These are phyloP conservation scores for Rubia peregrina DNA, from an alignment of 305 asterid genomes.

Conservation along the genomic window DNA sequence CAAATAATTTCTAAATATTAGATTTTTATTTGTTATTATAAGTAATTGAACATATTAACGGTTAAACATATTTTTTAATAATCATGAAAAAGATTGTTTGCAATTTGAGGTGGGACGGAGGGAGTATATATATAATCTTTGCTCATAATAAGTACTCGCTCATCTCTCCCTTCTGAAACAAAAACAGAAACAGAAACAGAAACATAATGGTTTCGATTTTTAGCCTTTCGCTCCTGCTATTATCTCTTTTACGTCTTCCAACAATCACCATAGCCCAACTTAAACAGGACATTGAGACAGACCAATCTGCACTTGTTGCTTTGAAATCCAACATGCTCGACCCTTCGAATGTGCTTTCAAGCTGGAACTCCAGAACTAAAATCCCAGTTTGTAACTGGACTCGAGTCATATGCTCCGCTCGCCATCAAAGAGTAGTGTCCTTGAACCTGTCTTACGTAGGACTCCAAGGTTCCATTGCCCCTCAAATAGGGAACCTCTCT, in stretches of 20 bases:
- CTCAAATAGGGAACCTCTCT: slow-evolving; percentile 16
- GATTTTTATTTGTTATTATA: no score
- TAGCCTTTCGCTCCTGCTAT: background rate
- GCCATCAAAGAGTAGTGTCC: slow-evolving; percentile 11
- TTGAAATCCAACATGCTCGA: slow-evolving; percentile 17
- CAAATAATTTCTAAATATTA: no score
- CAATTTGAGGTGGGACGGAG: no score
- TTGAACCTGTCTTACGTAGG: slow-evolving; percentile 11
- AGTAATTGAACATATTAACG: no score
- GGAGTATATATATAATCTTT: no score
- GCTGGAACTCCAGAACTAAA: slow-evolving; percentile 3
- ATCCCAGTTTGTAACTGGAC: slow-evolving; percentile 15
- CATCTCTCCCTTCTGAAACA: background rate
- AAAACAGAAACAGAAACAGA: background rate
- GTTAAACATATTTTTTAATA: no score
- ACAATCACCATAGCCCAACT: background rate
- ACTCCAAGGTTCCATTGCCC: slow-evolving; percentile 14
- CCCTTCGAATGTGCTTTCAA: slow-evolving; percentile 11
- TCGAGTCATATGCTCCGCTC: slow-evolving; percentile 13
- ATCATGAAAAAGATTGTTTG: no score
- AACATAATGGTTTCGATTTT: background rate
- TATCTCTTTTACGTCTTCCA: background rate
- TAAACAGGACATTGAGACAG: background rate
- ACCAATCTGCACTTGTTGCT: slow-evolving; percentile 15
- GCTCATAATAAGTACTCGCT: background rate